Base-by-base conservation (phyloP, 2,329 filamentous ascomycete genomes). In the Trichoderma atrobrunneum region DNA sequence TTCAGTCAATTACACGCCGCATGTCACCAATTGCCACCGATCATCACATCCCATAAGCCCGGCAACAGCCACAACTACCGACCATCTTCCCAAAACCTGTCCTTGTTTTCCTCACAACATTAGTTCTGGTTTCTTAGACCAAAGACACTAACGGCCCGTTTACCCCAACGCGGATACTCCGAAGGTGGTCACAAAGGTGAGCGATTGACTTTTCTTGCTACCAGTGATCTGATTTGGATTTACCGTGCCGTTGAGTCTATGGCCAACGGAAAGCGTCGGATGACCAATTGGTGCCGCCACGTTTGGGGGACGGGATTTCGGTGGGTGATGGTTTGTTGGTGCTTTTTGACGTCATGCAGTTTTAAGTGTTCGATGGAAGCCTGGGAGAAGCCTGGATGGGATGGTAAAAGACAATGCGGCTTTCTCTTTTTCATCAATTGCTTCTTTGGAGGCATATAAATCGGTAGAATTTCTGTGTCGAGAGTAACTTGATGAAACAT, bases 281-380 rank as follows among this genome's bases (percentile, higher is more conserved):
- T 65, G 43, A 34, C 28, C 16, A 18, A n/a, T 26, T 18, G 18
- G 10, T 60, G 18, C 28, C 18, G 26, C 57, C 48, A 54, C 48
- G 5, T 24, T 54, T 12, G 8, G n/a, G 43, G 43, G 43, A 51
- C n/a, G 43, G 43, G n/a, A 51, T 54, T 24, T 54, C 57, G 24
- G 54, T 56, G 24, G 1, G 54, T 57, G 54, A 28, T 36, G 16
- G 48, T 56, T 57, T 34, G 28, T 16, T 26, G 63, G 48, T 51
- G 63, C 30, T 24, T 32, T 66, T 66, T 66, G 63, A 66, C 63
- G 54, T 69, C 65, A 61, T 48, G 62, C 14, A 7, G 36, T 43
- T 43, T n/a, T 10, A 5, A n/a, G 16, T 30, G 43, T n/a, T 48
- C 26, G 8, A 64, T 48, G 39, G 34, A 64, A 64, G 61, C 7